A percentile compares a stretch with the other conserved stretches of the same genome.
These are phyloP conservation scores for Beta lomatogona DNA, from an alignment of 179 eudicot species.

Conservation along the genomic window DNA sequence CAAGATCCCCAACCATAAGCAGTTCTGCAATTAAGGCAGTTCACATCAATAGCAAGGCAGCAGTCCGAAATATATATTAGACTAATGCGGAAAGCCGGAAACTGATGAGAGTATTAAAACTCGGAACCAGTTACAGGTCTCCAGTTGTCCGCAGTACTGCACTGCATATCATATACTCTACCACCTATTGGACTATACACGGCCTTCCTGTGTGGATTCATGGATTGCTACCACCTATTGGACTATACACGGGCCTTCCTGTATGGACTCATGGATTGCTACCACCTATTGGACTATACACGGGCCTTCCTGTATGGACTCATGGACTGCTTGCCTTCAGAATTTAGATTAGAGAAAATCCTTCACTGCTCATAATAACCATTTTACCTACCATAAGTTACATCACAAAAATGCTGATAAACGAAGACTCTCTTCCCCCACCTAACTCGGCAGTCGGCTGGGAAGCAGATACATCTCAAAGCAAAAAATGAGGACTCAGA, in stretches of 20 bases:
- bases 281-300: background rate
- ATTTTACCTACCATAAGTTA: background rate
- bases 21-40: too few species aligned
- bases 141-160: too few species aligned
- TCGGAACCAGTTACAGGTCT: too few species aligned
- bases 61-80: too few species aligned
- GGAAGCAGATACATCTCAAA: background rate
- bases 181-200: background rate
- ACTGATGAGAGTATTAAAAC: too few species aligned
- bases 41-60: too few species aligned
- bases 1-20: too few species aligned
- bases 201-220: background rate
- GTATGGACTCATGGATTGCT: background rate
- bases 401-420: background rate
- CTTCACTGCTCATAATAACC: background rate
- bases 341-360: background rate
- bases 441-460: background rate
- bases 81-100: too few species aligned
- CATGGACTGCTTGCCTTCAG: background rate
- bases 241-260: background rate
- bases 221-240: background rate
- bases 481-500: background rate
- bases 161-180: too few species aligned
- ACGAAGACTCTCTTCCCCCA: background rate
- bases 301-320: background rate